These are phyloP conservation scores for Drosera spatulata DNA, from an alignment of 179 eudicot species.

Conservation along the genomic window DNA sequence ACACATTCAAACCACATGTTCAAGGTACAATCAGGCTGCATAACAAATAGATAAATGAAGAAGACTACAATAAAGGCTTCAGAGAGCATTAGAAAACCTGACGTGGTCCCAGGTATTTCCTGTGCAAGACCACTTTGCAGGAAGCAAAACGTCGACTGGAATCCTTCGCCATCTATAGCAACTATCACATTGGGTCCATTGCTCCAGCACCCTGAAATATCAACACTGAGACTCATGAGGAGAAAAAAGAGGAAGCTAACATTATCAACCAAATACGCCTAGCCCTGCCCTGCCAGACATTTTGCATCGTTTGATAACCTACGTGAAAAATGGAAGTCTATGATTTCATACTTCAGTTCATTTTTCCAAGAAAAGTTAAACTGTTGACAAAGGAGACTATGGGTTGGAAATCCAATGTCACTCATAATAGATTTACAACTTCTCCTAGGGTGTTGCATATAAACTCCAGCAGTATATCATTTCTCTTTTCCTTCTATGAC, in stretches of 20 bases:
- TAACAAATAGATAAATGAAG: background rate
- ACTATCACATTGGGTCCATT: conserved; percentile 43
- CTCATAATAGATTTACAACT: no score
- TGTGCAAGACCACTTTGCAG: conserved; percentile 39
- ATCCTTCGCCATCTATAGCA: conserved; percentile 41
- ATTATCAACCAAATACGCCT: background rate
- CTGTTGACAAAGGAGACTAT: no score
- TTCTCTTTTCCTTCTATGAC: no score
- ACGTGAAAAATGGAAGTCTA: no score
- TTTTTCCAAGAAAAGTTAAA: no score
- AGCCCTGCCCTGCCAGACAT: no score
- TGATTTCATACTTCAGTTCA: no score
- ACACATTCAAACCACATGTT: conserved; percentile 5
- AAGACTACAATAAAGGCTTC: background rate
- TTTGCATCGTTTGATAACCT: no score
- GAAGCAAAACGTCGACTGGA: conserved; percentile 36
- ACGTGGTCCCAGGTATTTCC: conserved; percentile 34
- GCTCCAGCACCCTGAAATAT: conserved; percentile 26
- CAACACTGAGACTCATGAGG: background rate
- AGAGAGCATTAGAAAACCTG: conserved; percentile 19
- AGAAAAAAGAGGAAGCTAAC: background rate
- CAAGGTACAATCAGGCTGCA: background rate
- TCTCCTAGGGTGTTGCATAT: no score
- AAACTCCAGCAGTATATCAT: no score
- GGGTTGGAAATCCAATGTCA: no score